Evolutionary conservation across 2,329 filamentous ascomycete genomes (phyloP).

Genomic region (Cladorrhinum sp.): DNA sequence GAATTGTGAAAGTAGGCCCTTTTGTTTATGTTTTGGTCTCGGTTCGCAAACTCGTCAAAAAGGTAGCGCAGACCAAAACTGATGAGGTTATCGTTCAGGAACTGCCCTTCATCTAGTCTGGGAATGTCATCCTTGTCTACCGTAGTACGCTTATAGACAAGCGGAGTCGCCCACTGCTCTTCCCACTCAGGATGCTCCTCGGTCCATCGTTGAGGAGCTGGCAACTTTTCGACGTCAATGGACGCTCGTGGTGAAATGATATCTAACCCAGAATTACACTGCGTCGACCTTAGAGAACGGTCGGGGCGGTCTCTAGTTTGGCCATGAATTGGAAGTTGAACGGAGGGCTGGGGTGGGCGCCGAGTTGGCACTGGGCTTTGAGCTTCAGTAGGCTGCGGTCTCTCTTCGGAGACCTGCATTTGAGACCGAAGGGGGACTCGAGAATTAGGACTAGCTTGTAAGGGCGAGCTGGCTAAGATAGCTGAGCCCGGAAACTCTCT

Average conservation of each 20-base stretch:
- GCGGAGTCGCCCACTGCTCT: constrained; percentile 52
- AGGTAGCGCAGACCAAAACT: constrained; percentile 80
- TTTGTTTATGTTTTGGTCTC: constrained; percentile 53
- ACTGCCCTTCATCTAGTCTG: constrained; percentile 78
- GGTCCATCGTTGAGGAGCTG: constrained; percentile 45
- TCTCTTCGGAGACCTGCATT: constrained; percentile 11
- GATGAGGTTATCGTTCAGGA: constrained; percentile 89
- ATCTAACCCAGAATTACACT: not conserved
- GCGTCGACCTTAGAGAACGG: not conserved
- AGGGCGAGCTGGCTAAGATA: not conserved
- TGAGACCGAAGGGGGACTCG: constrained; percentile 6
- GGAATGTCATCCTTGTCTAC: constrained; percentile 71
- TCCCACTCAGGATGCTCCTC: constrained; percentile 49
- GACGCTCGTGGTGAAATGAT: not conserved
- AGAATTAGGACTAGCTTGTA: not conserved
- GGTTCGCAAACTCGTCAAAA: constrained; percentile 56
- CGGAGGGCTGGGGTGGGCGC: not conserved
- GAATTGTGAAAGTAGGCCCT: constrained; percentile 88
- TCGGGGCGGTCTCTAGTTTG: not conserved
- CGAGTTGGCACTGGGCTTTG: not conserved
- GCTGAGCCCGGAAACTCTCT: not conserved
- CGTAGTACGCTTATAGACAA: constrained; percentile 64
- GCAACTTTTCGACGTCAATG: not conserved
- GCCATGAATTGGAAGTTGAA: not conserved
- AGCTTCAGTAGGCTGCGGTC: not conserved